These are phyloP conservation scores for Phytophthora fragariae DNA, from an alignment of 352 stramenopile species.

Conservation along the genomic window DNA sequence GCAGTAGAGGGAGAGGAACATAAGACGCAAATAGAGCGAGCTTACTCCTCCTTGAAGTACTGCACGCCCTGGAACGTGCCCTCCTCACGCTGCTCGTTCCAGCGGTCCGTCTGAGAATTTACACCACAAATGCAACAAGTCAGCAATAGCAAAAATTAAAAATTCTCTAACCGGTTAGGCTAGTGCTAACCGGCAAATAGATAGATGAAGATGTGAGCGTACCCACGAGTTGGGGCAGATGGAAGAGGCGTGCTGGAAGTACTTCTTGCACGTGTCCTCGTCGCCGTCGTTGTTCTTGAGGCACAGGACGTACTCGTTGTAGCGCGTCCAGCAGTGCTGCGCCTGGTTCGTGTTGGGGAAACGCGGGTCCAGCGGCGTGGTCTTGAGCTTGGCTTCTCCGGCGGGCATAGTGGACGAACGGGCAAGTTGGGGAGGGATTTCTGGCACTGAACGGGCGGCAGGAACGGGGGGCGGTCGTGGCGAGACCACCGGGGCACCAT, in stretches of 20 bases:
- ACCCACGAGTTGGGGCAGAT: conserved; percentile 85
- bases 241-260: conserved; percentile 73
- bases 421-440: conserved; percentile 20
- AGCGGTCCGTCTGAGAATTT: conserved; percentile 65
- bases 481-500: conserved; percentile 42
- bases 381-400: conserved; percentile 70
- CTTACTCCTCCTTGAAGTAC: conserved; percentile 66
- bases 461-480: conserved; percentile 36
- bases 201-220: conserved; percentile 27
- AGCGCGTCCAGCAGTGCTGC: conserved; percentile 92
- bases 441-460: conserved; percentile 37
- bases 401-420: conserved; percentile 48
- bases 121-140: not conserved
- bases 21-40: conserved; percentile 10
- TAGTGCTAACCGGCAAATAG: not conserved
- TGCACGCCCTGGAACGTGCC: conserved; percentile 85
- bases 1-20: conserved; percentile 2
- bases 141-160: conserved; percentile 8
- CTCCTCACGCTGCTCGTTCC: conserved; percentile 86
- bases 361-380: conserved; percentile 84
- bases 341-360: conserved; percentile 91
- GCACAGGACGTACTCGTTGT: conserved; percentile 98
- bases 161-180: not conserved
- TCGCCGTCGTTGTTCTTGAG: conserved; percentile 95
- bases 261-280: conserved; percentile 91